Base-by-base conservation (phyloP, 352 stramenopile genomes). In the Pythium scleroteichum region DNA sequence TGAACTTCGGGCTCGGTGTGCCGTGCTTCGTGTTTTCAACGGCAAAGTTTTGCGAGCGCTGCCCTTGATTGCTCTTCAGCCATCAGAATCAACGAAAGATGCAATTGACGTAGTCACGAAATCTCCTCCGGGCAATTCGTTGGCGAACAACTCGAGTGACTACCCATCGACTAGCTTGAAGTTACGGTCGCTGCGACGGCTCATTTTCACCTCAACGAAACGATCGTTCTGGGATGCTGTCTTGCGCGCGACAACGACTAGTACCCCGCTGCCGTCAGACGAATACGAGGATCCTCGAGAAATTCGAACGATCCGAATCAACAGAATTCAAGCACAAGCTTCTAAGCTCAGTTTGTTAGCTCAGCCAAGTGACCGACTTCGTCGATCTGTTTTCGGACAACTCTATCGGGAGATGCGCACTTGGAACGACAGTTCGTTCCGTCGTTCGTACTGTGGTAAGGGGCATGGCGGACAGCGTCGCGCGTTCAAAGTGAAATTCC, bases 401-500 rank as follows among this genome's bases (percentile, higher is more conserved):
- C 75, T 99, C 6, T 98, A 98, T 52, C 89, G 88, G 38, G 94
- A 99, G 79, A 98, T 98, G 78, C 83, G 89, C 20, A 87, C 79
- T 12, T 99, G 97, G 97, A 96, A 86, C 63, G 82, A 94, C 66
- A 95, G 88, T 44, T 96, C 93, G 26, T 97, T 99, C 57, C 88
- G 97, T 10, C 86, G 97, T 40, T 88, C 94, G 20, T 99, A 99
- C 73, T 96, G 98, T 45, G 96, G 96, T 33, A 98, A 99, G 62
- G 96, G 96, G 42, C 97, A 99, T 59, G 97, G 95, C 27, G 96
- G 96, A 6, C 97, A 99, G 73, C 92, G 97, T 44, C 85, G 97
- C 49, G 95, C 96, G 48, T 99, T 99, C 70, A 99, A 99, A 73
- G 96, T 99, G n/a, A 99, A 99, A 65, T 97, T 99, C 48, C 77